Evolutionary conservation across 2,329 filamentous ascomycete genomes (phyloP), one percentile per base, ranked within the genome.

Genomic region (Aspergillus sp.): DNA sequence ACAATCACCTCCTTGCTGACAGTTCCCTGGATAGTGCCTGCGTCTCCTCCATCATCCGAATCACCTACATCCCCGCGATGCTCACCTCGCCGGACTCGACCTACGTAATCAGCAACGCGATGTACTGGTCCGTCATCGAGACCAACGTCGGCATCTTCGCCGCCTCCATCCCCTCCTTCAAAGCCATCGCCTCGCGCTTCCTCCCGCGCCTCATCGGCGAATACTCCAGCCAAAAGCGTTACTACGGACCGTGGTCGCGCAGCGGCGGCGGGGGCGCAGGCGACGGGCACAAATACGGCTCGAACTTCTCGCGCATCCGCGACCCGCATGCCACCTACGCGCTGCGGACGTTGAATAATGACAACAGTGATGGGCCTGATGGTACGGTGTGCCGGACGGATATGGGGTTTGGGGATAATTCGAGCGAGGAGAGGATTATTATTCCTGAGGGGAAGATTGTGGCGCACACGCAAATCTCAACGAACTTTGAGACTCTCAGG

Each of bases 111-210:
- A 61, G 64, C 33, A 60, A 60, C 29, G 66, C 72, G 41, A 73
- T 73, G 65, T 72, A 73, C 51, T 72, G 69, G 69, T 69, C 67
- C 6, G 60, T 68, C 5, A 69, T 70, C 46, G 69, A 72, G 46
- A 64, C 66, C 49, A 70, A 71, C 50, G 53, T 70, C 36, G 68
- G 63, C 27, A 71, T 72, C 45, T 57, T 71, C n/a, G 67, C 67
- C 34, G 63, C 67, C 32, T 71, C 66, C 4, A 67, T 71, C 12
- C 68, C 68, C 0, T 67, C 66, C 26, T 66, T 70, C 58, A 69
- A 69, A 29, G 63, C 65, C 12, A 61, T 71, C 33, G 62, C 64
- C 42, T 67, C 59, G 26, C 65, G 63, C 33, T 71, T 73, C 57
- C 53, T 70, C n/a, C 71, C 71, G n/a, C 56, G 63, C 54, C 57